Conservation (phyloP, 148 eudicot genomes). For the Fallopia convolvulus region DNA sequence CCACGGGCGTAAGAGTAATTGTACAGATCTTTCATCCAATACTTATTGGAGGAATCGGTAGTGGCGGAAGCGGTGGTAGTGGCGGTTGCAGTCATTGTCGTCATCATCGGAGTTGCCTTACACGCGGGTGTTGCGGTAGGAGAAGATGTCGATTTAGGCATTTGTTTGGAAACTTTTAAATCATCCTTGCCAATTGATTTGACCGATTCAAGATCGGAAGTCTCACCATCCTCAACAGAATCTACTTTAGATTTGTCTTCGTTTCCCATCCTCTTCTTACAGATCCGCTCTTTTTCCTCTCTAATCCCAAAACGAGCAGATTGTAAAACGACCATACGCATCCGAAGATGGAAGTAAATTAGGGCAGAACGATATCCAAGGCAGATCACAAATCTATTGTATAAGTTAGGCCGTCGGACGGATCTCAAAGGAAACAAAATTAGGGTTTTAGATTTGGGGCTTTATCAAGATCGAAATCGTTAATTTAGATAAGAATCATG, state of each 20-base stretch:
- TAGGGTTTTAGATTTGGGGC: slow-evolving; percentile 24
- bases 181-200: slow-evolving; percentile 41
- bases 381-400: neutral
- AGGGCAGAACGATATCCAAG: neutral
- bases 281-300: slow-evolving; percentile 24
- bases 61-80: slow-evolving; percentile 11
- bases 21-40: slow-evolving; percentile 59
- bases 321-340: slow-evolving; percentile 11
- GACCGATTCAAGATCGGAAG: slow-evolving; percentile 47
- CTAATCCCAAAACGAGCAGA: slow-evolving; percentile 16
- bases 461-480: neutral
- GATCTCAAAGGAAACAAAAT: slow-evolving; percentile 5
- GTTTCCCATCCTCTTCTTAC: slow-evolving; percentile 32
- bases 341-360: neutral
- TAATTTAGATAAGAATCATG: neutral
- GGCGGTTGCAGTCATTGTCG: slow-evolving; percentile 12
- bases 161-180: slow-evolving; percentile 22
- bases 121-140: neutral
- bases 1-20: slow-evolving; percentile 54
- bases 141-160: neutral
- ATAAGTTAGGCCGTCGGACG: neutral
- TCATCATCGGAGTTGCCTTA: slow-evolving; percentile 11
- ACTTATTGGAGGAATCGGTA: slow-evolving; percentile 15
- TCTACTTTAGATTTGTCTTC: slow-evolving; percentile 23
- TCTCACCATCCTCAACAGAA: slow-evolving; percentile 69